Evolutionary conservation across 768 basidiomycete genomes (phyloP), one percentile per base, ranked within the genome.

Genomic region (Austroboletus eburneus): DNA sequence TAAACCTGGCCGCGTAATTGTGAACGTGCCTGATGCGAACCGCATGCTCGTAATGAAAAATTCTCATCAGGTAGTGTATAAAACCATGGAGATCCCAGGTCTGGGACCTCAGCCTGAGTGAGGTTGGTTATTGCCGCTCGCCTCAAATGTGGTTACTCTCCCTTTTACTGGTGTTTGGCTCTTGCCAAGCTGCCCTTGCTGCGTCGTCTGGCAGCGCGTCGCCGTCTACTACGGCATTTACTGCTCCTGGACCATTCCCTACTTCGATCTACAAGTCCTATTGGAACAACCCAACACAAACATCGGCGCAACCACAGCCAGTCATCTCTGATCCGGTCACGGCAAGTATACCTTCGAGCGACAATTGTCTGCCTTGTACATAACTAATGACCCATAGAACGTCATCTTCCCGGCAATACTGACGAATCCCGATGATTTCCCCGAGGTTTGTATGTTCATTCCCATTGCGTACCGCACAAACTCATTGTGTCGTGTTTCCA

Each of bases 221-320:
- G 2, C 36, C 22, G 13, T n/a, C n/a, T n/a, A n/a, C 27, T 27
- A 42, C 69, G 68, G 73, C 73, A 5, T 83, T 76, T 58, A 78
- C 80, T 1, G 81, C 67, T 16, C 76, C 79, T 5, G 82, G 81
- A 13, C 52, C 64, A 5, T 85, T 84, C 58, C 82, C 83, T 2
- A 81, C 82, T 2, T 74, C 79, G 3, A 65, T 72, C 18, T 86
- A 78, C 58, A 62, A 65, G n/a, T 69, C 73, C 39, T 87, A 85
- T 61, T 83, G 78, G 68, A 85, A 85, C 58, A 63, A 75, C 49
- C 83, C 85, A n/a, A 85, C 81, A 3, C 80, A 76, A 16, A 86
- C 85, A 4, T 75, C 76, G 16, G 78, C 73, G 1, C 83, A 87
- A 62, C 78, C 78, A 4, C 84, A 86, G 59, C 85, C 85, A 3